A percentile compares a stretch with the other conserved stretches of the same genome.
phyloP scores from a whole-genome alignment of 1,284 basidiomycete genomes.

The Pseudozyma flocculosa region DNA sequence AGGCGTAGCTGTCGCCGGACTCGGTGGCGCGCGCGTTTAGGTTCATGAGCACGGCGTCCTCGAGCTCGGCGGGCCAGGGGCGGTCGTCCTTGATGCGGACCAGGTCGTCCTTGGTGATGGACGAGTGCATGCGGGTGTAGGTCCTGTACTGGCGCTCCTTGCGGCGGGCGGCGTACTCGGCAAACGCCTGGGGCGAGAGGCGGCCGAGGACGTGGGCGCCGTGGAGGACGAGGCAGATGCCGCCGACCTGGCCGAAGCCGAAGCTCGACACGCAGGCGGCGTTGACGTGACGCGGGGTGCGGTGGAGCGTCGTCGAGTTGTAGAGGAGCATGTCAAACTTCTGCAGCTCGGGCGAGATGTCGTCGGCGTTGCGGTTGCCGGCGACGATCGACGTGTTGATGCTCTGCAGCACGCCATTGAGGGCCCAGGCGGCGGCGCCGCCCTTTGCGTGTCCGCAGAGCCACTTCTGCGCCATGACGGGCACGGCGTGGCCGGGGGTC shows the following conservation, averaged over 20 bases:
- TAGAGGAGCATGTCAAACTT: constrained; percentile 90
- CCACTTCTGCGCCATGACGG: constrained; percentile 96
- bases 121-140: constrained; percentile 52
- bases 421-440: constrained; percentile 86
- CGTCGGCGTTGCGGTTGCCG: constrained; percentile 77
- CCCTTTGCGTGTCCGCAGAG: constrained; percentile 58
- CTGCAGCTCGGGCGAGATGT: constrained; percentile 88
- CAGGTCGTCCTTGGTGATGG: constrained; percentile 48
- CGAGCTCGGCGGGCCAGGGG: constrained; percentile 84
- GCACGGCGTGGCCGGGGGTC: constrained; percentile 89
- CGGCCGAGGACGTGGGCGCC: constrained; percentile 87
- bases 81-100: constrained; percentile 94
- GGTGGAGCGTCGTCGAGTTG: constrained; percentile 83
- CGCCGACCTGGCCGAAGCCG: constrained; percentile 94
- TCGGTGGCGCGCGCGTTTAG: constrained; percentile 71
- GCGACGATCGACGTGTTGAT: constrained; percentile 84
- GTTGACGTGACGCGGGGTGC: constrained; percentile 49
- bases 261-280: constrained; percentile 73
- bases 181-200: constrained; percentile 72
- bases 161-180: constrained; percentile 66
- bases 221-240: constrained; percentile 82
- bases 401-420: constrained; percentile 87
- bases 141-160: constrained; percentile 45
- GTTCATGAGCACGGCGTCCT: constrained; percentile 86
- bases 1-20: constrained; percentile 45